Percentiles rank a stretch among this genome's conserved stretches.
These are phyloP conservation scores for Zelopaecilomyces penicillatus DNA, from an alignment of 2,329 filamentous ascomycete genomes.

Conservation along the genomic window DNA sequence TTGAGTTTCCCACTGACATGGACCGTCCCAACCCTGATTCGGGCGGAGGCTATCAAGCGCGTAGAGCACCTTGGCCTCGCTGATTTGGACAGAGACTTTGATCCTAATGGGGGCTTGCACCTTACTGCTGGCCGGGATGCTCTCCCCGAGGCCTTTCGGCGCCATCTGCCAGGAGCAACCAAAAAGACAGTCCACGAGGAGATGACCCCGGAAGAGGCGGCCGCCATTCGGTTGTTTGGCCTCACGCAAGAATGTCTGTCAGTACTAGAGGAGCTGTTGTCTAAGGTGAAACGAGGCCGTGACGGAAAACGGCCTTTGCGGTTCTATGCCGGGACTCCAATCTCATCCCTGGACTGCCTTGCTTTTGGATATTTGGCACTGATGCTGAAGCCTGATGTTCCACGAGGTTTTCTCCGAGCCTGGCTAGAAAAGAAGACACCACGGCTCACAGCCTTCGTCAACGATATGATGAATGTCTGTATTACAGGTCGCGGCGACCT, in stretches of 20 bases:
- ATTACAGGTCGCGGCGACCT: conserved; percentile 15
- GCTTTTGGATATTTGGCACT: conserved; percentile 72
- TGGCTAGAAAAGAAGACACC: conserved; percentile 29
- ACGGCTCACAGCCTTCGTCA: conserved; percentile 23
- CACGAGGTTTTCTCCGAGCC: conserved; percentile 32
- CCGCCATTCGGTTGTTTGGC: conserved; percentile 67
- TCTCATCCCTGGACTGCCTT: conserved; percentile 60
- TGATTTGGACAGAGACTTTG: conserved; percentile 54
- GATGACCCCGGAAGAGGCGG: conserved; percentile 61
- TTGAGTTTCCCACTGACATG: conserved; percentile 85
- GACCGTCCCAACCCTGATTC: conserved; percentile 67
- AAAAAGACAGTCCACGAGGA: conserved; percentile 52
- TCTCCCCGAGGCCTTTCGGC: conserved; percentile 31
- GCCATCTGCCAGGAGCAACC: conserved; percentile 30
- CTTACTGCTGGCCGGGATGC: conserved; percentile 28
- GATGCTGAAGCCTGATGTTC: conserved; percentile 48
- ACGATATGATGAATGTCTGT: conserved; percentile 18
- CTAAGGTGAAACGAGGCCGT: conserved; percentile 11
- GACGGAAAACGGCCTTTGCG: conserved; percentile 11
- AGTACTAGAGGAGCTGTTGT: conserved; percentile 54
- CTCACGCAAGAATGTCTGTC: conserved; percentile 63
- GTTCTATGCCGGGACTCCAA: conserved; percentile 19
- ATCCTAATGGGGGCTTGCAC: conserved; percentile 28
- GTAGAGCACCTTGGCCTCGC: conserved; percentile 64
- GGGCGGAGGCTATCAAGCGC: conserved; percentile 59